phyloP scores from a whole-genome alignment of 352 stramenopile genomes.

The Globisporangium radiosum region DNA sequence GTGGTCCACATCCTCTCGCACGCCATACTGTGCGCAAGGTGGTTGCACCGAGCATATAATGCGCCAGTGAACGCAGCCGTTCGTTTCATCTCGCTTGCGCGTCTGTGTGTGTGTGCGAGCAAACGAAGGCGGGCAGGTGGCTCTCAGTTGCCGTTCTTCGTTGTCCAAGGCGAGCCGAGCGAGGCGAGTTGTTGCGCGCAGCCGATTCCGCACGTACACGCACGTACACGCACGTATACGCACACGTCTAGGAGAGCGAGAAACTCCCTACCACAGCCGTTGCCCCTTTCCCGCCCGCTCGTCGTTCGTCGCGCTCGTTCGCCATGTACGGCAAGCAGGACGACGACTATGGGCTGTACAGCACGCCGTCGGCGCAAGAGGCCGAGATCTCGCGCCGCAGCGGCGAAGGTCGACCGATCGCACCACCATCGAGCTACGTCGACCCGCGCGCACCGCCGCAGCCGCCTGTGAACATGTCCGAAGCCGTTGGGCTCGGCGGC shows the following conservation, averaged over 20 bases:
- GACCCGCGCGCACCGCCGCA: conserved; percentile 40
- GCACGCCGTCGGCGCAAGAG: conserved; percentile 45
- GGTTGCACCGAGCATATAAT: neutral
- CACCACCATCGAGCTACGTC: conserved; percentile 21
- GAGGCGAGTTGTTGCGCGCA: neutral
- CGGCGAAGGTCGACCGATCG: conserved; percentile 20
- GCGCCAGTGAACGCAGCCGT: neutral
- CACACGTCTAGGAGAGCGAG: too few species aligned
- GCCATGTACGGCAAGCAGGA: conserved; percentile 45
- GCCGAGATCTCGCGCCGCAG: conserved; percentile 53
- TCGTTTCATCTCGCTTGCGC: neutral
- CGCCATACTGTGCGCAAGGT: neutral
- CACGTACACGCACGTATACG: neutral
- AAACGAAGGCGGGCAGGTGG: neutral
- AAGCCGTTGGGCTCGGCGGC: conserved; percentile 5
- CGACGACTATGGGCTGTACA: conserved; percentile 56
- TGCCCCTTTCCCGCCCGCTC: neutral
- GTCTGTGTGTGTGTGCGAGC: neutral
- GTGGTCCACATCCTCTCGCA: neutral
- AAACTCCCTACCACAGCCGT: neutral
- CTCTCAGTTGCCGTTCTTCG: conserved; percentile 5
- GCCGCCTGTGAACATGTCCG: conserved; percentile 51
- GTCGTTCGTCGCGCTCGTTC: neutral
- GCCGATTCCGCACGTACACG: neutral
- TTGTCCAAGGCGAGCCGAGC: neutral